These are phyloP conservation scores for Nepenthes gracilis DNA, from an alignment of 148 eudicot genomes.

Conservation along the genomic window DNA sequence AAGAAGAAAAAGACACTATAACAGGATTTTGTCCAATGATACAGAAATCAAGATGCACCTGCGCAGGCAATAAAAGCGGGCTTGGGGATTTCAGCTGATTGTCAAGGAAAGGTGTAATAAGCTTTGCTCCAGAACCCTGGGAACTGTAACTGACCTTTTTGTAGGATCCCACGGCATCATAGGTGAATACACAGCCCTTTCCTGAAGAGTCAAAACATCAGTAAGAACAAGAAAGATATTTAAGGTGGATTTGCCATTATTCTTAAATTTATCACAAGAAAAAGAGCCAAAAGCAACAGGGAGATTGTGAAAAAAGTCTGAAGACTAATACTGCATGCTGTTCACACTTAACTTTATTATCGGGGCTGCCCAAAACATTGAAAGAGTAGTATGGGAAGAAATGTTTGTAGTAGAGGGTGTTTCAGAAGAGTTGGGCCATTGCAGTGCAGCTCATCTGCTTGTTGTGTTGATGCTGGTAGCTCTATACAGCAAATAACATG, in stretches of 20 bases:
- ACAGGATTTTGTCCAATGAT: background rate
- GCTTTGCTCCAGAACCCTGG: slow-evolving; percentile 90
- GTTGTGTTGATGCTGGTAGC: slow-evolving; percentile 91
- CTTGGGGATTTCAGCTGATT: slow-evolving; percentile 98
- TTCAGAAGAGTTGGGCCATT: slow-evolving; percentile 91
- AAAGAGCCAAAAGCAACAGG: background rate
- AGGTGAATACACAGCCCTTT: slow-evolving; percentile 92
- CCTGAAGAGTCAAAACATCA: slow-evolving; percentile 27
- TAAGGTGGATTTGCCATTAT: background rate
- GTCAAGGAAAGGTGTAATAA: slow-evolving; percentile 88
- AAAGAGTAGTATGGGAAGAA: slow-evolving; percentile 92
- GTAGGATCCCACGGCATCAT: slow-evolving; percentile 99
- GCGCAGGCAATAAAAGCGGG: slow-evolving; percentile 73
- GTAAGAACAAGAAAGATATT: background rate
- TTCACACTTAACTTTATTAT: slow-evolving; percentile 51
- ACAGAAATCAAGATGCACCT: slow-evolving; percentile 23
- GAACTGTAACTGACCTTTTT: slow-evolving; percentile 94
- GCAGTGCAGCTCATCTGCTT: slow-evolving; percentile 98
- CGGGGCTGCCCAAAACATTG: slow-evolving; percentile 89
- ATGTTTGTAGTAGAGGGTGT: slow-evolving; percentile 93
- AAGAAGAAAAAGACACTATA: background rate
- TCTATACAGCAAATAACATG: slow-evolving; percentile 22
- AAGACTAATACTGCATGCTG: background rate
- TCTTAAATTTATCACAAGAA: background rate
- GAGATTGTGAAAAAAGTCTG: background rate